A percentile compares a stretch with the other conserved stretches of the same genome.
Conservation (phyloP, 305 asterid genomes). For the Fraxinus floribunda region DNA sequence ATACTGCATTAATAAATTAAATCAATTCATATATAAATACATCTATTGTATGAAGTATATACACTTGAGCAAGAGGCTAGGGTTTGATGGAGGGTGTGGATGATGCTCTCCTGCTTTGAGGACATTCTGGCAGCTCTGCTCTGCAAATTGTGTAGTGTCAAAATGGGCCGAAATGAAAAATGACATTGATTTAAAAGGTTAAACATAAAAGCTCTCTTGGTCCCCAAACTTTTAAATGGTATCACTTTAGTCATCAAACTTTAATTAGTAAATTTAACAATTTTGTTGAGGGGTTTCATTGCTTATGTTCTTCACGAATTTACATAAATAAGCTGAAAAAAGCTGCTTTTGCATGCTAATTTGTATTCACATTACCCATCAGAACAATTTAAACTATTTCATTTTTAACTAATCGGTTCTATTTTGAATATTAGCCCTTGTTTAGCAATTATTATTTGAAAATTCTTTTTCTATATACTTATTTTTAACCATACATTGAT, state of each 20-base stretch:
- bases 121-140: conserved; percentile 24
- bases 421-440: no score
- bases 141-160: not conserved
- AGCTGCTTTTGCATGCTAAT: not conserved
- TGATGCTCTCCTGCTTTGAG: conserved; percentile 6
- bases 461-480: no score
- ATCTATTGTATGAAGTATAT: not conserved
- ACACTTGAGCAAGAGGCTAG: conserved; percentile 57
- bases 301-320: not conserved
- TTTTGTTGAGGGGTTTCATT: not conserved
- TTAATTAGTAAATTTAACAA: not conserved
- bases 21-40: not conserved
- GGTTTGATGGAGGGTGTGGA: conserved; percentile 41
- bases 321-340: not conserved
- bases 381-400: not conserved
- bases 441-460: no score
- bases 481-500: no score
- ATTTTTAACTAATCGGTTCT: no score
- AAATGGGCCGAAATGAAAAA: not conserved
- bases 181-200: not conserved
- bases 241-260: not conserved
- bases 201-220: not conserved
- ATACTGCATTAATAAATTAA: not conserved
- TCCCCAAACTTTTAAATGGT: not conserved
- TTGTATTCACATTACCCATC: not conserved